Evolutionary conservation across 805 yeast genomes (phyloP).

Genomic region (Clavispora asparagi): DNA sequence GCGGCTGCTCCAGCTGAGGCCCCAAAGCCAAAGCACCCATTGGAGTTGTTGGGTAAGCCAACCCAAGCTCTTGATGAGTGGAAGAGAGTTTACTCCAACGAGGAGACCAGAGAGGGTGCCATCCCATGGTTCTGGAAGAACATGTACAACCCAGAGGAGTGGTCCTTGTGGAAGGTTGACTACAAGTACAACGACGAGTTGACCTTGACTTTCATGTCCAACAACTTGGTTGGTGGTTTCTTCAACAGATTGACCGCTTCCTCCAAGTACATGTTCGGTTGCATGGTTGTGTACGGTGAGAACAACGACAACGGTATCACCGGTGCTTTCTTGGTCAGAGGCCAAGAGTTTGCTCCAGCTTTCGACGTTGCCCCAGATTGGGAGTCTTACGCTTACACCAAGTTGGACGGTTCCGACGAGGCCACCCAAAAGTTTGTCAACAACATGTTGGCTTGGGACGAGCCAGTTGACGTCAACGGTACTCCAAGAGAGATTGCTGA

Average conservation of each 20-base stretch:
- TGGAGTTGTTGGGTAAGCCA: slow-evolving; percentile 74
- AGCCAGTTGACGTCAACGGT: slow-evolving; percentile 80
- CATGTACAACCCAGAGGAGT: slow-evolving; percentile 85
- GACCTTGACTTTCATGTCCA: slow-evolving; percentile 95
- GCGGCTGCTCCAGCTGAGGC: slow-evolving; percentile 44
- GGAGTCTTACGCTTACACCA: slow-evolving; percentile 85
- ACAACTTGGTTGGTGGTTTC: slow-evolving; percentile 97
- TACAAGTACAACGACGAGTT: slow-evolving; percentile 98
- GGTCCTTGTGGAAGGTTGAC: slow-evolving; percentile 92
- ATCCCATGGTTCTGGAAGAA: slow-evolving; percentile 97
- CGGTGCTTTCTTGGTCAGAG: slow-evolving; percentile 94
- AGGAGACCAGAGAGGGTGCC: slow-evolving; percentile 91
- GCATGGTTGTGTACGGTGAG: slow-evolving; percentile 94
- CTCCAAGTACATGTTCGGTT: slow-evolving; percentile 90
- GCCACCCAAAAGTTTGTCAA: slow-evolving; percentile 76
- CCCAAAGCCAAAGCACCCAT: slow-evolving; percentile 88
- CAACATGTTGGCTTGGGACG: slow-evolving; percentile 98
- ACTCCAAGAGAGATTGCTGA: slow-evolving; percentile 84
- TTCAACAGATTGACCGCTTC: slow-evolving; percentile 92
- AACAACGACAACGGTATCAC: slow-evolving; percentile 97
- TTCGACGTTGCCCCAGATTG: slow-evolving; percentile 99
- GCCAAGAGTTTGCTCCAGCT: slow-evolving; percentile 86
- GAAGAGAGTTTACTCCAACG: slow-evolving; percentile 96
- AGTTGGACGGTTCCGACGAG: slow-evolving; percentile 73
- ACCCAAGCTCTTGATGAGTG: slow-evolving; percentile 77